A percentile compares a stretch with the other conserved stretches of the same genome.
These are phyloP conservation scores for Agrocybe pediades DNA, from an alignment of 768 basidiomycete species.

Conservation along the genomic window DNA sequence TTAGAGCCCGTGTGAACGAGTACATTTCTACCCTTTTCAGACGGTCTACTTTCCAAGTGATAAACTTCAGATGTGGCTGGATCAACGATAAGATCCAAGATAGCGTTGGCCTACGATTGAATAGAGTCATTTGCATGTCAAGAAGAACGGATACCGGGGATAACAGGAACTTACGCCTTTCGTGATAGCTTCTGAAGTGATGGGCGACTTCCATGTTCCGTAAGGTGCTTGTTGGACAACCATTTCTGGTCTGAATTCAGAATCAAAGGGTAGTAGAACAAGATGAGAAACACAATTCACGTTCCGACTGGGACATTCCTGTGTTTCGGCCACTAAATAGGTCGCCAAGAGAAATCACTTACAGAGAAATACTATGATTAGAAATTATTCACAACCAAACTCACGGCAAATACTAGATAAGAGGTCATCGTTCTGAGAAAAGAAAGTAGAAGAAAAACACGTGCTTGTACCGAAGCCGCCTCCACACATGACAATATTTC, in stretches of 20 bases:
- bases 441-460: too few species aligned
- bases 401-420: too few species aligned
- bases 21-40: slow-evolving; percentile 50
- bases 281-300: slow-evolving; percentile 1
- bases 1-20: slow-evolving; percentile 52
- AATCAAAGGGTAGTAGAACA: not conserved
- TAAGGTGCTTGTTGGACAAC: slow-evolving; percentile 42
- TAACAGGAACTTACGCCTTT: slow-evolving; percentile 31
- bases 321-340: too few species aligned
- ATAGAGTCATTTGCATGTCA: not conserved
- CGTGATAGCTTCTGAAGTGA: slow-evolving; percentile 53
- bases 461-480: too few species aligned
- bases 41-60: slow-evolving; percentile 62
- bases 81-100: slow-evolving; percentile 56
- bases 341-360: too few species aligned
- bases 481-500: too few species aligned
- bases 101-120: slow-evolving; percentile 32
- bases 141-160: slow-evolving; percentile 8
- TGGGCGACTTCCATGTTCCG: slow-evolving; percentile 64
- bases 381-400: too few species aligned
- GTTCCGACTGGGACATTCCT: too few species aligned
- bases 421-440: too few species aligned
- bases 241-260: not conserved
- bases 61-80: slow-evolving; percentile 57
- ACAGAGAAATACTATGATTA: too few species aligned